Evolutionary conservation across 192 early-diverging fungal species (phyloP).

Genomic region (Lobosporangium transversale): DNA sequence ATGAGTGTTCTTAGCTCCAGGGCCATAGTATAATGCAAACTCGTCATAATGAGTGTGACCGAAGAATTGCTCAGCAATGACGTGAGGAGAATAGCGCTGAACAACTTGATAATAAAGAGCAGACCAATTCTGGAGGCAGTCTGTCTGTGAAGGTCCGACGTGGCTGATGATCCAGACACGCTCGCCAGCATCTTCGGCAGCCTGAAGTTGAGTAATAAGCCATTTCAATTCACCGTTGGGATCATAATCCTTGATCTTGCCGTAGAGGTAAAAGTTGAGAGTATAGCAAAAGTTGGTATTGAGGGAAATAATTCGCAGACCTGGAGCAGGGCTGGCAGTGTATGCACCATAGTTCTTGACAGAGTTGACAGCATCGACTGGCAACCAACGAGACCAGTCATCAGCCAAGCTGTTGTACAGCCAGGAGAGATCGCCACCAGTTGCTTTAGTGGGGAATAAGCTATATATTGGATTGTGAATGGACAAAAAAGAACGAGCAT

Average conservation of each 20-base stretch:
- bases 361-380: conserved; percentile 45
- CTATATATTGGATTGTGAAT: background rate
- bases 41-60: conserved; percentile 66
- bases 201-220: conserved; percentile 59
- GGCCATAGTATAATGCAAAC: conserved; percentile 61
- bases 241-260: conserved; percentile 53
- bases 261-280: conserved; percentile 65
- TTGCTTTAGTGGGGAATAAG: conserved; percentile 43
- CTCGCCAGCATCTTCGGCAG: conserved; percentile 62
- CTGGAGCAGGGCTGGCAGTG: conserved; percentile 54
- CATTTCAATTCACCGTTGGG: conserved; percentile 63
- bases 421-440: conserved; percentile 54
- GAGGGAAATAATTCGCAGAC: conserved; percentile 59
- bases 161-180: conserved; percentile 70
- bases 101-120: conserved; percentile 66
- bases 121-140: conserved; percentile 62
- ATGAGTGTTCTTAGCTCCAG: conserved; percentile 34
- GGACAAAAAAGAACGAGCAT: background rate
- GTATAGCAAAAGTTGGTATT: conserved; percentile 72
- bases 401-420: conserved; percentile 58
- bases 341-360: conserved; percentile 62
- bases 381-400: conserved; percentile 63
- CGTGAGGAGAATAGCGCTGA: conserved; percentile 63
- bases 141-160: conserved; percentile 58
- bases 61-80: conserved; percentile 67